Base-by-base conservation (phyloP, 2,329 filamentous ascomycete species). In the Ampelomyces quisqualis region DNA sequence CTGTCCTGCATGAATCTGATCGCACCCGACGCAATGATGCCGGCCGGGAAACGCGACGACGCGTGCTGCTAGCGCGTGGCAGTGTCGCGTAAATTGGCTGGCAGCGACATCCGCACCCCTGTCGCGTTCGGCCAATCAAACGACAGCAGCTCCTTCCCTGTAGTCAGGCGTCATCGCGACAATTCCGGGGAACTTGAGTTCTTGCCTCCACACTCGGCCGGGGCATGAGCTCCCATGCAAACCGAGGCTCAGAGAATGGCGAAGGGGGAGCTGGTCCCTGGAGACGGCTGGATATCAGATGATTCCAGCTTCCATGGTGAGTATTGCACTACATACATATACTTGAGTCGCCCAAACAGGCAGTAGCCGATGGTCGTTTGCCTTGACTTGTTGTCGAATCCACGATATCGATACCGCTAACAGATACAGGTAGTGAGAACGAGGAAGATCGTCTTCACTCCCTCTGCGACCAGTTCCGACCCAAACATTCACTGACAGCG, bases 231-330 rank as follows among this genome's bases (percentile, higher is more conserved):
- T 32, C 23, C 10, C 13, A 13, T 17, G 18, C 8, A 21, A 21
- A 23, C 37, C n/a, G 26, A 28, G 28, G 18, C 15, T 22, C 18
- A 21, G 26, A 49, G 23, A 22, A 65, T 62, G 59, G 51, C 29
- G 38, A 51, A 51, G 43, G 58, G 57, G 40, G 55, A 60, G 1
- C 41, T 56, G 39, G 60, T 65, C n/a, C 40, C 44, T 20, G 62
- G 54, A 3, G 51, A 64, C 18, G 68, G 61, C 20, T 68, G 61
- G 51, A 58, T 70, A 22, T 67, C 60, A 5, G 71, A 73, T 43
- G 72, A 74, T 14, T 73, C 70, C 18, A 69, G 65, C 52, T 73
- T 74, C 54, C 70, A 70, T 42, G 72, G 72, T 74, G 63, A 43
- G 59, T 48, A n/a, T n/a, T n/a, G n/a, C n/a, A n/a, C n/a, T n/a